Percentiles rank a stretch among this genome's conserved stretches.
Conservation (phyloP, 306 rosid genomes). For the Cajanus cajan region DNA sequence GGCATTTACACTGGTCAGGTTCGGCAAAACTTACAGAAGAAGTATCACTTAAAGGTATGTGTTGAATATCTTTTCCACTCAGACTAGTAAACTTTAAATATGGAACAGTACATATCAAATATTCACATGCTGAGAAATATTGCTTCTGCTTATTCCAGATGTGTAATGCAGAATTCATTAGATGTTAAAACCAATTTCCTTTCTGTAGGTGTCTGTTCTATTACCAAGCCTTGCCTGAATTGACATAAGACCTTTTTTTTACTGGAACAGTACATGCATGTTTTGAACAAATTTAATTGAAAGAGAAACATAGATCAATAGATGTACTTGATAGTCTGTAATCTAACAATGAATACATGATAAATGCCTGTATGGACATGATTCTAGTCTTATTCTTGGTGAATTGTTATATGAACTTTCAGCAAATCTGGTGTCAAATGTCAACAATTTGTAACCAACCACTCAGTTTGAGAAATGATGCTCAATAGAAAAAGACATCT, state of each 20-base stretch:
- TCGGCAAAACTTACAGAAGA: constrained; percentile 67
- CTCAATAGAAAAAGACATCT: no score
- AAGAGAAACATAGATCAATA: not conserved
- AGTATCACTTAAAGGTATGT: constrained; percentile 65
- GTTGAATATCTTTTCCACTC: constrained; percentile 16
- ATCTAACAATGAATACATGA: not conserved
- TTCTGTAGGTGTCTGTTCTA: not conserved
- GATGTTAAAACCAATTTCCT: not conserved
- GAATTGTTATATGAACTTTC: not conserved
- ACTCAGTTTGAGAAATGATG: not conserved
- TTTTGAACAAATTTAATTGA: not conserved
- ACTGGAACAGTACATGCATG: not conserved
- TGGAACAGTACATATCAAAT: not conserved
- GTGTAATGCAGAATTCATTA: not conserved
- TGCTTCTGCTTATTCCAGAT: not conserved
- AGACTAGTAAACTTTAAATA: not conserved
- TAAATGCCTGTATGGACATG: not conserved
- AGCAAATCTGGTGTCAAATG: not conserved
- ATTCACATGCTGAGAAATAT: constrained; percentile 4
- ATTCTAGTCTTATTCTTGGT: not conserved
- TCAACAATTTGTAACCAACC: not conserved
- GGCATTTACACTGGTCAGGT: constrained; percentile 74
- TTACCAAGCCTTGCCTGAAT: not conserved
- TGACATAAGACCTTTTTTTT: not conserved
- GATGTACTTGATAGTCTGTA: not conserved